Conservation (phyloP, 1,139 yeast genomes). For the Candida gigantensis region DNA sequence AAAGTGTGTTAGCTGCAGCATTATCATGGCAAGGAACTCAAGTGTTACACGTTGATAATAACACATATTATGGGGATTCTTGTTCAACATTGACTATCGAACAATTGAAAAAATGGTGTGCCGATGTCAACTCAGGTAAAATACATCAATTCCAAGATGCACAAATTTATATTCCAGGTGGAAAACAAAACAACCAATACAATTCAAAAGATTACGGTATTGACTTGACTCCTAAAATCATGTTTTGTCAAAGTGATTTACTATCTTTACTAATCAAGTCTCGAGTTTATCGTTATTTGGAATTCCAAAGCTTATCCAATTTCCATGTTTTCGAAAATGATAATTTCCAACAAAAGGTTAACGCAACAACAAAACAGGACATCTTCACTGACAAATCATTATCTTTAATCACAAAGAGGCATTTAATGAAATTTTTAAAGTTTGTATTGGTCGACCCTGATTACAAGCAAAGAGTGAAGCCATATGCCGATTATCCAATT, state of each 20-base stretch:
- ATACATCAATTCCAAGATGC: constrained; percentile 59
- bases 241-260: constrained; percentile 87
- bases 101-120: constrained; percentile 81
- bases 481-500: constrained; percentile 55
- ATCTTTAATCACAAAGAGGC: constrained; percentile 74
- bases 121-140: constrained; percentile 57
- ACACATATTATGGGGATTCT: constrained; percentile 84
- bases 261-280: constrained; percentile 76
- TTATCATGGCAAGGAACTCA: constrained; percentile 94
- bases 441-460: constrained; percentile 73
- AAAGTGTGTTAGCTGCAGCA: constrained; percentile 89
- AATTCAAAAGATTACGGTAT: constrained; percentile 79
- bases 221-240: constrained; percentile 83
- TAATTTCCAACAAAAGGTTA: constrained; percentile 73
- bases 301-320: constrained; percentile 83
- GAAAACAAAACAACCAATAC: constrained; percentile 41
- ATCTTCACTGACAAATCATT: constrained; percentile 88
- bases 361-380: constrained; percentile 73
- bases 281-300: constrained; percentile 86
- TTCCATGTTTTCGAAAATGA: constrained; percentile 94
- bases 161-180: constrained; percentile 69
- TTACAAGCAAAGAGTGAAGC: constrained; percentile 40
- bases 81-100: constrained; percentile 84
- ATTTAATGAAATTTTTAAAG: constrained; percentile 89
- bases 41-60: constrained; percentile 84